A percentile compares a stretch with the other conserved stretches of the same genome.
These are phyloP conservation scores for Pichia sp. DNA, from an alignment of 1,139 yeast species.

Conservation along the genomic window DNA sequence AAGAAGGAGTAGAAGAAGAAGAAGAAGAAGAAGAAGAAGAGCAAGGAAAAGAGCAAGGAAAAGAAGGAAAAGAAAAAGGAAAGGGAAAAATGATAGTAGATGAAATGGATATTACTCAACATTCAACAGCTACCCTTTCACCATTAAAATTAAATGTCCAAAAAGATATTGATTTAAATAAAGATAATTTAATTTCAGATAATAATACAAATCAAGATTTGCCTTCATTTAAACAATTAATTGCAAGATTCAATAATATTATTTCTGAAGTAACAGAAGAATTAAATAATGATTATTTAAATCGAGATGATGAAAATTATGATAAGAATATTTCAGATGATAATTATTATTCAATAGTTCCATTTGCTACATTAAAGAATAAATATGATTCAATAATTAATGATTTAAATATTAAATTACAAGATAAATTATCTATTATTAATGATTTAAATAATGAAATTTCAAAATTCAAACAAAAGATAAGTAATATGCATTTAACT, in stretches of 20 bases:
- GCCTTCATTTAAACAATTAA: slow-evolving; percentile 1
- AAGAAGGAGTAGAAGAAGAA: background rate
- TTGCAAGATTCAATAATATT: slow-evolving; percentile 1
- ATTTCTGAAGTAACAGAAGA: background rate
- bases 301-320: background rate
- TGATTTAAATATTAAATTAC: background rate
- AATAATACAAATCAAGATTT: background rate
- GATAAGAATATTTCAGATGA: background rate
- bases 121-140: background rate
- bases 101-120: background rate
- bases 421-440: background rate
- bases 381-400: slow-evolving; percentile 7
- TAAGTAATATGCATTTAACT: slow-evolving; percentile 10
- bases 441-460: slow-evolving; percentile 10
- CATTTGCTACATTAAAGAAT: slow-evolving; percentile 8
- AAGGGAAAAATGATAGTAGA: background rate
- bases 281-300: background rate
- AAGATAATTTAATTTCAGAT: background rate
- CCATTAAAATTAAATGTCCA: background rate
- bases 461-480: slow-evolving; percentile 5
- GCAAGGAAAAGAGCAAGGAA: background rate
- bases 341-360: background rate
- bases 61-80: background rate
- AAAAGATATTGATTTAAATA: too few species aligned
- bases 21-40: background rate